Evolutionary conservation across 768 basidiomycete species (phyloP).

Genomic region (Pleurotus pulmonarius): DNA sequence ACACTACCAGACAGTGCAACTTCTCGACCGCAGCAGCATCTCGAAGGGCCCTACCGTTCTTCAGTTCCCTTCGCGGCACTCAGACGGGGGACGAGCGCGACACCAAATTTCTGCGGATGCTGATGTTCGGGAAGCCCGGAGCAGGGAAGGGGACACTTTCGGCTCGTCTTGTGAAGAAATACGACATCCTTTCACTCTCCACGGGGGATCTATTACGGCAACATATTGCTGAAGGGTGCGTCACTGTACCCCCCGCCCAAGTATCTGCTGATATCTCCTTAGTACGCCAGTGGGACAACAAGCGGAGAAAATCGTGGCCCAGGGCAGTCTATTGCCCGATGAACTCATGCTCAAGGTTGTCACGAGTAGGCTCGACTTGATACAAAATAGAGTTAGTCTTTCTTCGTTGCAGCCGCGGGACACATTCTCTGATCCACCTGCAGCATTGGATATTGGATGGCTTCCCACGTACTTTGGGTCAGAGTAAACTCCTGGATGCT

Average conservation of each 20-base stretch:
- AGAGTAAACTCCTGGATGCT: constrained; percentile 74
- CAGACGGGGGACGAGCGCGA: constrained; percentile 32
- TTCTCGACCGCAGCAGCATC: constrained; percentile 26
- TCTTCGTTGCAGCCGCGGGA: not conserved
- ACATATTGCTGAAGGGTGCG: constrained; percentile 68
- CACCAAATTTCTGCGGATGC: constrained; percentile 50
- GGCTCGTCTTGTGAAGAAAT: constrained; percentile 71
- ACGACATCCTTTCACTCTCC: constrained; percentile 73
- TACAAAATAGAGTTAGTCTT: constrained; percentile 58
- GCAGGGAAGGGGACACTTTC: constrained; percentile 85
- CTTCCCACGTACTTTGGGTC: constrained; percentile 86
- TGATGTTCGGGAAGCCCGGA: constrained; percentile 81
- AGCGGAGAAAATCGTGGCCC: constrained; percentile 77
- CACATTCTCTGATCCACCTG: not conserved
- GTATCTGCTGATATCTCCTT: not conserved
- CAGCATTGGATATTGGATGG: constrained; percentile 93
- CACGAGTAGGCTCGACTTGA: constrained; percentile 61
- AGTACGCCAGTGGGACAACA: constrained; percentile 69
- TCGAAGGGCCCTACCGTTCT: constrained; percentile 47
- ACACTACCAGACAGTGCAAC: constrained; percentile 14
- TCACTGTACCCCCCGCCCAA: not conserved
- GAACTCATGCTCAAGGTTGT: constrained; percentile 78
- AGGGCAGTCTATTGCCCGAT: constrained; percentile 75
- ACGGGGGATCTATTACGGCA: constrained; percentile 85
- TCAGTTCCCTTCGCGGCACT: constrained; percentile 24